These are phyloP conservation scores for Berberis vulgaris DNA, from an alignment of 164 flowering plant genomes.

Conservation along the genomic window DNA sequence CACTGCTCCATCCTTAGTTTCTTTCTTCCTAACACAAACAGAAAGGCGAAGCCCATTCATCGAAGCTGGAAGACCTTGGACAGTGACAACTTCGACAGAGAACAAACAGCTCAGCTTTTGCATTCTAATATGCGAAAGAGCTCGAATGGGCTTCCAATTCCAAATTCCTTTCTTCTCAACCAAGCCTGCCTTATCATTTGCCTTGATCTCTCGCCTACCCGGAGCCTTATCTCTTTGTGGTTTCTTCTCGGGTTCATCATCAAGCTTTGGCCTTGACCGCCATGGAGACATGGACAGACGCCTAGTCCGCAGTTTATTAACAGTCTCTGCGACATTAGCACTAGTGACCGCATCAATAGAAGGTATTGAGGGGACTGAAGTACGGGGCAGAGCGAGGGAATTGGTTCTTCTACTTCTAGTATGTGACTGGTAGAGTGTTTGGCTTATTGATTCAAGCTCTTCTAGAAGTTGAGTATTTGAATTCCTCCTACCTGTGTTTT, in stretches of 20 bases:
- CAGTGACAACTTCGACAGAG: conserved; percentile 78
- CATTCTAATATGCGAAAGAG: conserved; percentile 70
- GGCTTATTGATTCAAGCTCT: conserved; percentile 67
- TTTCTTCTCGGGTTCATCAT: conserved; percentile 15
- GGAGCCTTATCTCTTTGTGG: conserved; percentile 3
- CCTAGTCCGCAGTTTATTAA: conserved; percentile 34
- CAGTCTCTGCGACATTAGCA: conserved; percentile 12
- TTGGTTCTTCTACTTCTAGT: conserved; percentile 56
- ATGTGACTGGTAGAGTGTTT: conserved; percentile 63
- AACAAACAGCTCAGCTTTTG: conserved; percentile 72
- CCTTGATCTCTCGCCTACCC: conserved; percentile 8
- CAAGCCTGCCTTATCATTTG: conserved; percentile 19
- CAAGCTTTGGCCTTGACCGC: conserved; percentile 66
- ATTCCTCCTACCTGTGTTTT: conserved; percentile 26
- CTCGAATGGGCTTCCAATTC: conserved; percentile 93
- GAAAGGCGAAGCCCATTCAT: conserved; percentile 92
- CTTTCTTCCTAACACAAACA: conserved; percentile 78
- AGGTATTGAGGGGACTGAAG: conserved; percentile 31
- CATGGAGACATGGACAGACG: conserved; percentile 85
- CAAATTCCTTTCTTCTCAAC: conserved; percentile 69
- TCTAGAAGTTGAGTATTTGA: conserved; percentile 54
- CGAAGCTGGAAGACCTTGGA: conserved; percentile 72
- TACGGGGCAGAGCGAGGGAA: conserved; percentile 73
- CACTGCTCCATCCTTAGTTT: conserved; percentile 79
- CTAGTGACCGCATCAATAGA: conserved; percentile 12